Base-by-base conservation (phyloP, 139 green algal species). In the Chlamydomonas sp. region DNA sequence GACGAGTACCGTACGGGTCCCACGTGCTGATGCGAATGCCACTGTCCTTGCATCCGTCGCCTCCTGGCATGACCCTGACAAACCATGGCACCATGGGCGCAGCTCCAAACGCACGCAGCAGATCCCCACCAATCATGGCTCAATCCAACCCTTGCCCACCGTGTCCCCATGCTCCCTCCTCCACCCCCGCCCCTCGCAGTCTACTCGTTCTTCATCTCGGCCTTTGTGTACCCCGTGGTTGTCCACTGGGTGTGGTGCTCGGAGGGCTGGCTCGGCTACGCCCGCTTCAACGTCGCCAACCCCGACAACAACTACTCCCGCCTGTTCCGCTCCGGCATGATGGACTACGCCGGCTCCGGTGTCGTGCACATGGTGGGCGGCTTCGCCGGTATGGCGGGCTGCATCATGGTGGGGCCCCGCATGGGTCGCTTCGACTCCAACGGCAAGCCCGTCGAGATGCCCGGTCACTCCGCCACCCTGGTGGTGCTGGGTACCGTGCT, bases 401-500 rank as follows among this genome's bases (percentile, higher is more conserved):
- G 96, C 78, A 95, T 95, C n/a, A 86, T 98, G 76, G 92, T 97
- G 58, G 98, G 98, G 5, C 97, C 98, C 20, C 95, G 97, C 85
- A 94, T 98, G 15, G 97, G 97, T 12, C 94, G 97, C 59, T 99
- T 99, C 81, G 94, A 97, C 87, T 91, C 93, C 77, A 91, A 97
- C 77, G 97, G 97, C 73, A 80, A 92, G 63, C 91, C 91, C 8
- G 86, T 95, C 3, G 90, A 94, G 86, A 95, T 95, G 93, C 91
- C 91, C 20, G 90, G 90, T 57, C 94, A 97, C 80, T 93, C 93
- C 2, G 90, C 91, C 7, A 91, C 89, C 5, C 85, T 95, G 4
- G 89, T 94, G 12, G 91, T 94, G 88, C 91, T 95, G 14, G 92
- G 94, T 8, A 95, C 94, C 14, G 91, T 94, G 66, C 91, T 99